Conservation (phyloP, 306 rosid species). For the Vigna radiata region DNA sequence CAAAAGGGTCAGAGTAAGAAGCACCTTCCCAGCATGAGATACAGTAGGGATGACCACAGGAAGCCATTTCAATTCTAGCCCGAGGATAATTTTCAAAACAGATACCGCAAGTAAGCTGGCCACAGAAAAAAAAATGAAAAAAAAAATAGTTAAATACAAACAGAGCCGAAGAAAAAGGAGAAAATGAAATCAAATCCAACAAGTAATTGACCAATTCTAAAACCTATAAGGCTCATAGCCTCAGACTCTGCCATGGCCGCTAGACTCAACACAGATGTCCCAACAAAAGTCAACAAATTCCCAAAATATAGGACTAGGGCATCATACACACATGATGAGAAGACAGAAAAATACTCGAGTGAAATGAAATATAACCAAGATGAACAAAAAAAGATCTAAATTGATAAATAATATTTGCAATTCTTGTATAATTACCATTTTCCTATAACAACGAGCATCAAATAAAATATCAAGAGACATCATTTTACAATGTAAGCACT, state of each 20-base stretch:
- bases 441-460: background rate
- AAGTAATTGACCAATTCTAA: constrained; percentile 23
- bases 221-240: background rate
- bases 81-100: constrained; percentile 69
- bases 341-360: background rate
- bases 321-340: background rate
- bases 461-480: background rate
- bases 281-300: background rate
- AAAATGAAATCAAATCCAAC: constrained; percentile 32
- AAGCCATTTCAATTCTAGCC: constrained; percentile 58
- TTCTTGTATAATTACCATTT: background rate
- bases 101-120: constrained; percentile 74
- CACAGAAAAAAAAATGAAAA: constrained; percentile 34
- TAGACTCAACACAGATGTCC: background rate
- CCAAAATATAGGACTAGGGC: background rate
- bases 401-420: background rate
- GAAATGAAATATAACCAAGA: background rate
- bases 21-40: constrained; percentile 72
- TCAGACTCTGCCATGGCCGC: background rate
- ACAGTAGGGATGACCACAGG: constrained; percentile 87
- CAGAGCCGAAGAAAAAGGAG: constrained; percentile 6
- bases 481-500: background rate
- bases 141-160: constrained; percentile 18
- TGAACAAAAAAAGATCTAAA: background rate
- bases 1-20: constrained; percentile 28